Conservation (phyloP, 495 filamentous ascomycete genomes). For the Achaetomiella virescens region DNA sequence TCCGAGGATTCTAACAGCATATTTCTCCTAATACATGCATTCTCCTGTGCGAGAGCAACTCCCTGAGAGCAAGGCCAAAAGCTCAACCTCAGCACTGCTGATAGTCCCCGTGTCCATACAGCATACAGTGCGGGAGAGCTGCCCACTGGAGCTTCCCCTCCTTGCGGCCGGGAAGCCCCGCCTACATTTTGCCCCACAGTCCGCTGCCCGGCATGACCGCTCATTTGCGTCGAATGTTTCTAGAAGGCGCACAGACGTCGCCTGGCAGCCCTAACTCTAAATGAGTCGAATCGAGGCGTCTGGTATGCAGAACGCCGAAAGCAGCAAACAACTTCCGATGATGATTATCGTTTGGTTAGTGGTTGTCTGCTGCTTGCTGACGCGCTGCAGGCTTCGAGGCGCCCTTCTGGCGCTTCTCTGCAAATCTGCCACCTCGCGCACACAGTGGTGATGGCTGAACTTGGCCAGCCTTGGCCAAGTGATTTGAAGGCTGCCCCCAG, state of each 20-base stretch:
- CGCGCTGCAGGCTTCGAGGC: slow-evolving; percentile 20
- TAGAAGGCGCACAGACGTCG: slow-evolving; percentile 33
- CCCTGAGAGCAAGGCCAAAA: background rate
- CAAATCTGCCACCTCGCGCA: slow-evolving; percentile 22
- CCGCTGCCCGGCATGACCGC: slow-evolving; percentile 19
- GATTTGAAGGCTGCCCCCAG: too few species aligned
- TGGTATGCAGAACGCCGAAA: background rate
- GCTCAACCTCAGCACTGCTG: background rate
- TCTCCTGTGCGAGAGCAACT: too few species aligned
- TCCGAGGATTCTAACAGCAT: too few species aligned
- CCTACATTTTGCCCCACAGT: slow-evolving; percentile 20
- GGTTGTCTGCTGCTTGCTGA: slow-evolving; percentile 8
- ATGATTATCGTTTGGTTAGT: slow-evolving; percentile 8
- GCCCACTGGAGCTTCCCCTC: slow-evolving; percentile 14
- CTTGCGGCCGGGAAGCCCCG: slow-evolving; percentile 16
- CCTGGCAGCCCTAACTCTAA: background rate
- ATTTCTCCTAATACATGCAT: too few species aligned
- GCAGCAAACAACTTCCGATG: background rate
- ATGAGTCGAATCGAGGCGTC: background rate
- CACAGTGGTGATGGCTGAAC: slow-evolving; percentile 5
- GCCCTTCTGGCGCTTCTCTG: slow-evolving; percentile 24
- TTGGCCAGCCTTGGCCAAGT: too few species aligned
- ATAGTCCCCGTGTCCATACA: too few species aligned
- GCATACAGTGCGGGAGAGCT: slow-evolving; percentile 1
- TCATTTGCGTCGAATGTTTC: slow-evolving; percentile 32